phyloP scores from a whole-genome alignment of 352 stramenopile species.

The Elongisporangium prolatum region DNA sequence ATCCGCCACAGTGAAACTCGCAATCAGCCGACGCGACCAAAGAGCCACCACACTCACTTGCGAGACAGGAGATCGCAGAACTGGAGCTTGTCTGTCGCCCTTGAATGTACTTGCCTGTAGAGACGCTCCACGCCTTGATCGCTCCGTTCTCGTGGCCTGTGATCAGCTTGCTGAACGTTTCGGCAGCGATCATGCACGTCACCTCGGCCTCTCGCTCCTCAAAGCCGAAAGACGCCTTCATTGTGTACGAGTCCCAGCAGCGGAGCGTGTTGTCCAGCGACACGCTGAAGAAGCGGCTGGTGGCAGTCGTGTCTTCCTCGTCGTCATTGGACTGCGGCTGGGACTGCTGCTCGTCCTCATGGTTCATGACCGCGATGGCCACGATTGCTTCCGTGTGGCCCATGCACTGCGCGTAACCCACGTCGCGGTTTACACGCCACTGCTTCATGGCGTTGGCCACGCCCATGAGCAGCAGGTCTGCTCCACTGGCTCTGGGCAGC shows the following conservation, averaged over 20 bases:
- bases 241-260: constrained; percentile 73
- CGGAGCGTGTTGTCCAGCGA: constrained; percentile 69
- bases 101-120: constrained; percentile 44
- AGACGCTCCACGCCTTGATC: constrained; percentile 61
- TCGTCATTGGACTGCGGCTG: constrained; percentile 1
- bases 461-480: constrained; percentile 1
- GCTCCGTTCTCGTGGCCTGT: constrained; percentile 52
- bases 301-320: constrained; percentile 8
- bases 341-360: constrained; percentile 17
- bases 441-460: constrained; percentile 41
- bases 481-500: neutral
- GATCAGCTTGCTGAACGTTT: constrained; percentile 46
- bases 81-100: constrained; percentile 17
- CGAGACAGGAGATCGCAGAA: constrained; percentile 35
- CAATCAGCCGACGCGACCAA: neutral
- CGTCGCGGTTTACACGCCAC: constrained; percentile 55
- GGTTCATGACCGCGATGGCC: constrained; percentile 29
- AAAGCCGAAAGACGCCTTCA: constrained; percentile 56
- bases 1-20: neutral
- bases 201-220: constrained; percentile 64
- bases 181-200: constrained; percentile 47
- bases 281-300: constrained; percentile 51
- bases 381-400: constrained; percentile 51
- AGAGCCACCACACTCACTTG: constrained; percentile 19
- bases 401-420: constrained; percentile 48